Base-by-base conservation (phyloP, 2,329 filamentous ascomycete genomes). In the Dactylonectria estremocensis region DNA sequence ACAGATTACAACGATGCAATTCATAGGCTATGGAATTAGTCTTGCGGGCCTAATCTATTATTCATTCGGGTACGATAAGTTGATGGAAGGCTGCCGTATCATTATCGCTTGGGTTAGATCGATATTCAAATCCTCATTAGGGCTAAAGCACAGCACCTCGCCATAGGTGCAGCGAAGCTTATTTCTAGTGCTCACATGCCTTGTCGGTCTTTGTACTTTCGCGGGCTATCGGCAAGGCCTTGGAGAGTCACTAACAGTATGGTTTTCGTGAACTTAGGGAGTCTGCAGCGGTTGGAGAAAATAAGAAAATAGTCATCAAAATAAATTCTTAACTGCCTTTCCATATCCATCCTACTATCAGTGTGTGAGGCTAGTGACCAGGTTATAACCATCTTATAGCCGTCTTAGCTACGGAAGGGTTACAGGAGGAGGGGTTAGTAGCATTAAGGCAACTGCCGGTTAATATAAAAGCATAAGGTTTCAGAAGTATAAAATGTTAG, bases 11-110 rank as follows among this genome's bases (percentile, higher is more conserved):
- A 77, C 81, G 28, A 85, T 93, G 63, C 93, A 96, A 82, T 88
- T 90, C 76, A 86, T 94, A 79, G 93, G 93, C 73, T 95, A 95
- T 85, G 84, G 85, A 76, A 88, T 95, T 75, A 92, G 93, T 61
- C 81, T 87, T 24, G 70, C 77, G 54, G 84, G 85, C 28, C 77
- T 87, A 53, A 76, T 83, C 14, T 81, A 84, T 72, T 87, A 88
- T 77, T 85, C 84, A 2, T 66, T 80, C 16, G 78, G 78, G 52
- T 76, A 77, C 63, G 77, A 79, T 22, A 75, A 79, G 55, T 67
- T 78, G 37, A 40, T 14, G 37, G 37, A 16, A 40, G 10, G 10
- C 13, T 40, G 10, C 11, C 37, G 13, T 14, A 3, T 6, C 37
- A 40, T 5, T 6, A 14, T 40, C 2, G 37, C 10, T 40, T 40